Evolutionary conservation across 768 basidiomycete species (phyloP), one percentile per base, ranked within the genome.

Genomic region (Collybia nuda): DNA sequence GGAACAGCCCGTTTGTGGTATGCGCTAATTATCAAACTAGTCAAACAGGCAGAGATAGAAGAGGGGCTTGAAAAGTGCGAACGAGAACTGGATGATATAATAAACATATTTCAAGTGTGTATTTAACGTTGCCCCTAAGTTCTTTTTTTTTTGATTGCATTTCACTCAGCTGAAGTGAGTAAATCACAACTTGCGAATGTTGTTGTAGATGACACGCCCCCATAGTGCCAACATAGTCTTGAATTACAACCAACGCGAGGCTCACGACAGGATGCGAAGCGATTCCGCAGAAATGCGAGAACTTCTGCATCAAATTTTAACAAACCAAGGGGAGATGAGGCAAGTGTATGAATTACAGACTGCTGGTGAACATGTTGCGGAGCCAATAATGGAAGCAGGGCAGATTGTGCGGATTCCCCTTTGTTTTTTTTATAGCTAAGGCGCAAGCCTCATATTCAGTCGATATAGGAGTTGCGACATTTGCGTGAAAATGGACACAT

Each of bases 351-450:
- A 73, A 36, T 61, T 72, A 48, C 75, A 78, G 43, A 54, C 56
- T 21, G 67, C 70, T 36, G 78, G 76, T 2, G 68, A 72, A 22
- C 67, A 61, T 40, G 72, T 61, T 15, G 82, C 76, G 6, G 60
- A 73, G 47, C 61, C 67, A 5, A 65, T 84, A 32, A 84, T 84
- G 83, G 69, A 69, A 41, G 63, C 68, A 19, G 81, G 81, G 8
- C 83, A 85, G 66, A 65, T 67, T 60, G 80, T 78, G 55, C 7
- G 48, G 14, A 32, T 54, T 32, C 52, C 26, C 28, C 3, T 44
- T 43, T 21, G 23, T 36, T 40, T 22, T 11, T n/a, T 40, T 32
- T 41, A n/a, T n/a, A n/a, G n/a, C 22, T 42, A 6, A 18, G 12
- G 24, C 17, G 42, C 26, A 44, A 41, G 26, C 37, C 37, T 2